Evolutionary conservation across 768 basidiomycete genomes (phyloP).

Genomic region (Agaricus subrufescens): DNA sequence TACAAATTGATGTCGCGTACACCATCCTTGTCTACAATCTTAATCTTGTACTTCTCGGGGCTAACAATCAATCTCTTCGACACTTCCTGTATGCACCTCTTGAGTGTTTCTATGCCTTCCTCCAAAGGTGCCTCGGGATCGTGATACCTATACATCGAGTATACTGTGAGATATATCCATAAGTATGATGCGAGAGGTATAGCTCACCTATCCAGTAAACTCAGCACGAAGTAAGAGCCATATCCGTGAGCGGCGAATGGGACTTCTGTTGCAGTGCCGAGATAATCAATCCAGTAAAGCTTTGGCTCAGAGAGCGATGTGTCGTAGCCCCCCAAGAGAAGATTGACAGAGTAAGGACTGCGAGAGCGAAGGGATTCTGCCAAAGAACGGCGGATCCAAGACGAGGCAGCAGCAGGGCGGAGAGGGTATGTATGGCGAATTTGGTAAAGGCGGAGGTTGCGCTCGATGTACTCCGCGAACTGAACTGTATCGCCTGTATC

Average conservation of each 20-base stretch:
- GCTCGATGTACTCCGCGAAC: constrained; percentile 94
- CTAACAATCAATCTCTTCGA: constrained; percentile 77
- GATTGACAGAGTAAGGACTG: constrained; percentile 85
- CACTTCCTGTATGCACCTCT: constrained; percentile 86
- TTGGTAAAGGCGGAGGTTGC: constrained; percentile 93
- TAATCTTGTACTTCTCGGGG: constrained; percentile 81
- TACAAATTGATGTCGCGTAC: constrained; percentile 75
- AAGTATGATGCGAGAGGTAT: background rate
- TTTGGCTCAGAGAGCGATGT: constrained; percentile 64
- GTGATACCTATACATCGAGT: constrained; percentile 61
- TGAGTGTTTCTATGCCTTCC: constrained; percentile 80
- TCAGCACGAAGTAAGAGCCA: constrained; percentile 86
- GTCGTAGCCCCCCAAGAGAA: constrained; percentile 93
- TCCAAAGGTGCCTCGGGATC: constrained; percentile 81
- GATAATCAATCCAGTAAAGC: constrained; percentile 95
- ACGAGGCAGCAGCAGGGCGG: constrained; percentile 84
- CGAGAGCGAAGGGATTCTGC: constrained; percentile 88
- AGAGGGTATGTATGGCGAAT: constrained; percentile 91
- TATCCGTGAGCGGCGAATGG: constrained; percentile 97
- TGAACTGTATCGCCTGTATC: constrained; percentile 86
- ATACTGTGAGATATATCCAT: background rate
- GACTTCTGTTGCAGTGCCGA: constrained; percentile 84
- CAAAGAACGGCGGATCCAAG: constrained; percentile 90
- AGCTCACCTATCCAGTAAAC: constrained; percentile 85
- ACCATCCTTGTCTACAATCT: constrained; percentile 90